phyloP scores from a whole-genome alignment of 2,329 filamentous ascomycete species.

The Ceratocystis colombiana region DNA sequence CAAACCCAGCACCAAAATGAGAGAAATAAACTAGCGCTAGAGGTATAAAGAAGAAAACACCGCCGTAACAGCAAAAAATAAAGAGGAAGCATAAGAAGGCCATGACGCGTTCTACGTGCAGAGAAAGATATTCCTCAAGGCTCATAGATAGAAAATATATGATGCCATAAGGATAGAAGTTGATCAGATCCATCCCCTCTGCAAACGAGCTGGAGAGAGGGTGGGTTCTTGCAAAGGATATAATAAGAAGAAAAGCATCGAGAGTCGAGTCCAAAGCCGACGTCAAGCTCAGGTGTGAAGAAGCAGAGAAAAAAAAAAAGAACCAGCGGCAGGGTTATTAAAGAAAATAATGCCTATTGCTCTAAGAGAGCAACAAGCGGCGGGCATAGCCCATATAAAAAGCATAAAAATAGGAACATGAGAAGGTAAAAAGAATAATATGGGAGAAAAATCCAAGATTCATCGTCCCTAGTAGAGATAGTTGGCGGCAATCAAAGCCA shows the following conservation, averaged over 20 bases:
- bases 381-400: neutral
- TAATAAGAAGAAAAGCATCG: conserved; percentile 17
- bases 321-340: conserved; percentile 14
- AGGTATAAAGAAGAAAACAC: conserved; percentile 19
- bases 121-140: conserved; percentile 10
- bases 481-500: conserved; percentile 46
- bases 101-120: neutral
- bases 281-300: conserved; percentile 12
- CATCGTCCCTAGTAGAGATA: conserved; percentile 37
- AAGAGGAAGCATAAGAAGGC: conserved; percentile 8
- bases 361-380: neutral
- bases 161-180: neutral
- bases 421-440: conserved; percentile 24
- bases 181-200: no score
- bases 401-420: conserved; percentile 19
- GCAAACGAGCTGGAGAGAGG: neutral
- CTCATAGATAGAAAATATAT: conserved; percentile 7
- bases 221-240: neutral
- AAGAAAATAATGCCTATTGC: conserved; percentile 12
- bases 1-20: conserved; percentile 12
- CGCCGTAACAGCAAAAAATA: conserved; percentile 25
- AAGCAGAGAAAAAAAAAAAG: neutral
- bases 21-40: conserved; percentile 23
- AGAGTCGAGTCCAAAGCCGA: conserved; percentile 27
- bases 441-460: neutral